Evolutionary conservation across 441 rosid genomes (phyloP), one percentile per base, ranked within the genome.

Genomic region (Cnidoscolus chayamansa): DNA sequence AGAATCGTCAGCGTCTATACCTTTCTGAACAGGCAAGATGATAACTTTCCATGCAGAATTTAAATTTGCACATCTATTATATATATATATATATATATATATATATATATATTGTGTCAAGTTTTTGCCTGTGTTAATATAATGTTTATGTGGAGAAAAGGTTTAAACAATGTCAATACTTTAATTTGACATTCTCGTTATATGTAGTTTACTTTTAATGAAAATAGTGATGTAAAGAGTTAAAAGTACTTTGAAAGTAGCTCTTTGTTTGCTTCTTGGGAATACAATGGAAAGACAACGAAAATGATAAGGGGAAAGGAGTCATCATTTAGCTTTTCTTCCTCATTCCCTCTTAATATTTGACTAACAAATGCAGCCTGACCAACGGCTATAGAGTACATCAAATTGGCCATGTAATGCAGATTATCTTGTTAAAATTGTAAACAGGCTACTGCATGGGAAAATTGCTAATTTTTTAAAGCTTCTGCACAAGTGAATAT

Each of bases 1-100:
- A 92, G 92, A 90, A 88, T 85, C 92, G 97, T 35, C 98, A 94
- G 83, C 96, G 98, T 57, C 92, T 94, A 10, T 94, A 94, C 83
- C 91, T 94, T 50, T 94, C 97, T 25, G 98, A 95, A 74, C 99
- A 95, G 91, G 99, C 79, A 59, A 47, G 81, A 11, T 13, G 13
- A 45, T 25, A 31, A 7, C 65, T 61, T 6, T 59, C 32, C 0
- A 13, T 12, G 15, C 13, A 7, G 25, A 8, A 63, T 43, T 16
- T 63, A 5, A 37, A 37, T n/a, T 37, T 63, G 43, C 12, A 43
- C 16, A 11, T 3, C 12, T 35, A 58, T 15, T 58, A 11, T 12
- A 58, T 58, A 30, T 25, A 25, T 25, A 25, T 25, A 25, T 25
- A 25, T 25, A 25, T 25, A 25, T 25, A 25, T 25, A 25, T 25